Base-by-base conservation (phyloP, 495 filamentous ascomycete genomes). In the Xylaria acuta region DNA sequence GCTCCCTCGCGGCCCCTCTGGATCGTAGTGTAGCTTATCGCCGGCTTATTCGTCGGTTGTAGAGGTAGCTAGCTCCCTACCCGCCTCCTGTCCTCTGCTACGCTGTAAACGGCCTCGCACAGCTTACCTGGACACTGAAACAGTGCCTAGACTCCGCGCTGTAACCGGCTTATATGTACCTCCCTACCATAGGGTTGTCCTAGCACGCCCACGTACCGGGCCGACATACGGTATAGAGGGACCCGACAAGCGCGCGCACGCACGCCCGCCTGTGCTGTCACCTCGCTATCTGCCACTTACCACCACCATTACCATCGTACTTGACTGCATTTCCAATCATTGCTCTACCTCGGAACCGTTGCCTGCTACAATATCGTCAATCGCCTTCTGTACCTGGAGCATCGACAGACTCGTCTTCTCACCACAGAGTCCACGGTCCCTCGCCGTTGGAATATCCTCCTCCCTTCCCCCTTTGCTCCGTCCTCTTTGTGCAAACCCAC, bases 401-500 rank as follows among this genome's bases (percentile, higher is more conserved):
- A 12, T 60, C 58, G 58, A 16, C 49, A 56, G 65, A 67, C 34
- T 56, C 49, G 65, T 11, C 47, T 30, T 49, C 16, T 8, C 43
- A 41, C 54, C 25, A 27, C 45, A 56, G 64, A 53, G 30, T 73
- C 71, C 71, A 51, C 64, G 71, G 71, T 73, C 32, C 54, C 41
- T 63, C 27, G 56, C 71, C 71, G 71, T 73, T 62, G 71, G 71
- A 63, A 64, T 63, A 62, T 27, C 40, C 56, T 45, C 58, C 25
- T 36, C 11, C 38, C 20, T 11, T 40, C 40, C 63, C 22, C 70
- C 12, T 34, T 53, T 65, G 45, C 54, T 47, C 9, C 49, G 12
- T 60, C 43, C 66, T 72, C 69, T 64, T 63, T 75, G 59, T 76
- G 75, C 40, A 47, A 60, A 27, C 30, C 70, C 14, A 27, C 56